Conservation (phyloP, 2,329 filamentous ascomycete species). For the Trichoderma lentiforme region DNA sequence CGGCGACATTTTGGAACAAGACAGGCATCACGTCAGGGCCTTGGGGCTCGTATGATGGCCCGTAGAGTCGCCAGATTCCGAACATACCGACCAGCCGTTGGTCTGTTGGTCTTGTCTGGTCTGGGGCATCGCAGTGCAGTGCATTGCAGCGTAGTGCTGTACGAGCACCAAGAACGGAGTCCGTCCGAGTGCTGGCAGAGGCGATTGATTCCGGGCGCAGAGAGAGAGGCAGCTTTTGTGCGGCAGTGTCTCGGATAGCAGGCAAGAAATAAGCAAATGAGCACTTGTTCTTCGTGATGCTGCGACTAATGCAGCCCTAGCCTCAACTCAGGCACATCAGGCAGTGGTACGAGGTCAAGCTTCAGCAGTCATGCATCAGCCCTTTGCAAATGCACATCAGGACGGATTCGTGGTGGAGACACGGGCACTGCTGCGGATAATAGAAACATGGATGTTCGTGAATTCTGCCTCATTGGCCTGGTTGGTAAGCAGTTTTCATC, state of each 20-base stretch:
- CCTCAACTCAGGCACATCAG: background rate
- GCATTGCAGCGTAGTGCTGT: background rate
- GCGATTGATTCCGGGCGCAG: background rate
- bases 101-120: background rate
- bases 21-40: background rate
- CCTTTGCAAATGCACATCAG: background rate
- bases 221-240: too few relatives aligned
- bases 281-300: background rate
- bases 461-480: background rate
- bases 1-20: background rate
- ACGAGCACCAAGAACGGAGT: background rate
- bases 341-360: background rate
- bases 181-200: background rate
- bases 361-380: background rate
- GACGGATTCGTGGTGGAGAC: background rate
- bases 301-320: background rate
- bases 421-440: constrained; percentile 7
- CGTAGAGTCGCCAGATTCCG: background rate
- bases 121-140: background rate
- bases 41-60: background rate
- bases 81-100: background rate
- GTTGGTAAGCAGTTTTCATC: background rate
- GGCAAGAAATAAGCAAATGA: background rate
- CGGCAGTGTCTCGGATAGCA: background rate
- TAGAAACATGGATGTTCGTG: background rate